Percentiles rank a stretch among this genome's conserved stretches.
These are phyloP conservation scores for Aspergillus avenaceus DNA, from an alignment of 495 filamentous ascomycete species.

Conservation along the genomic window DNA sequence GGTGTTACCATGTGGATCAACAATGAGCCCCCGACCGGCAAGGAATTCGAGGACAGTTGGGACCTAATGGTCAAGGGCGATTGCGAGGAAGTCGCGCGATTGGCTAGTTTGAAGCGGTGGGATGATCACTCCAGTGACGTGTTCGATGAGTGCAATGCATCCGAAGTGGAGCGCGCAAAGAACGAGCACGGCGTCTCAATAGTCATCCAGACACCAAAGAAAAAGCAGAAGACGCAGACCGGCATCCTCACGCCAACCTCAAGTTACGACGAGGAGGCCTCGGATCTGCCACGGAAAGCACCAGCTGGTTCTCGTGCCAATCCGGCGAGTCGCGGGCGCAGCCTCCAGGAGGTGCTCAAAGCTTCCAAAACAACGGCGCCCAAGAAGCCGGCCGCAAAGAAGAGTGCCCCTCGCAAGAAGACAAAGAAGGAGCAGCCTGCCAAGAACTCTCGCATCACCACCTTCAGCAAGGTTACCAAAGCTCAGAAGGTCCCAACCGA, in stretches of 20 bases:
- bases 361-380: conserved; percentile 20
- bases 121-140: conserved; percentile 54
- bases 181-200: conserved; percentile 32
- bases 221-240: conserved; percentile 26
- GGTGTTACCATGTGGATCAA: conserved; percentile 97
- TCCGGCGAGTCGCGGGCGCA: conserved; percentile 27
- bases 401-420: conserved; percentile 16
- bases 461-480: conserved; percentile 39
- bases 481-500: conserved; percentile 14
- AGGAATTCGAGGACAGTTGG: conserved; percentile 87
- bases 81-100: conserved; percentile 80
- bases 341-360: conserved; percentile 28
- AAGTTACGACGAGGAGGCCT: conserved; percentile 38
- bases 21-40: conserved; percentile 72
- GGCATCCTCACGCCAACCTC: conserved; percentile 64
- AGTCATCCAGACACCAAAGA: conserved; percentile 39
- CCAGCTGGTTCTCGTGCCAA: conserved; percentile 18
- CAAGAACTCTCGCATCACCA: conserved; percentile 33
- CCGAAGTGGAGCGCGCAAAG: conserved; percentile 37
- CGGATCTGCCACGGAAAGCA: conserved; percentile 19
- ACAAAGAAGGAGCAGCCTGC: conserved; percentile 20
- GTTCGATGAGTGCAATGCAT: conserved; percentile 41
- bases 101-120: conserved; percentile 71
- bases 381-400: conserved; percentile 20
- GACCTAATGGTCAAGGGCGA: conserved; percentile 83